Evolutionary conservation across 2,329 filamentous ascomycete species (phyloP), one percentile per base, ranked within the genome.

Genomic region (Xylariomycetidae sp.): DNA sequence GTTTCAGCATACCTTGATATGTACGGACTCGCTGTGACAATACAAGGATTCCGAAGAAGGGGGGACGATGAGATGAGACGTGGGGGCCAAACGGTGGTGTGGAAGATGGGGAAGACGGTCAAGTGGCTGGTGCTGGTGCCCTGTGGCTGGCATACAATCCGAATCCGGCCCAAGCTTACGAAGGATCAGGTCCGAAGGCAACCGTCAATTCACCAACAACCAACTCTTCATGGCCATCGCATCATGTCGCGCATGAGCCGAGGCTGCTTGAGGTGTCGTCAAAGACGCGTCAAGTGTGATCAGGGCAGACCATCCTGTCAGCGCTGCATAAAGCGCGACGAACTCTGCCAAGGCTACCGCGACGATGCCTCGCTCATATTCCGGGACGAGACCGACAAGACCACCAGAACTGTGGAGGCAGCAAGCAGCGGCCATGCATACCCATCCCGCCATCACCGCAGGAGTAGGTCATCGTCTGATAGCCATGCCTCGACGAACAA

Each of bases 341-440:
- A 63, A 34, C 31, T 55, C 7, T 64, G 61, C 32, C 51, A 57
- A 18, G 59, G 58, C 9, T 64, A 63, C 38, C 48, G 58, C 19
- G 61, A 64, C 14, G 56, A 63, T 18, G 37, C 46, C 6, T 51
- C 53, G n/a, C 44, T 63, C 13, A 46, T 60, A 18, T 63, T 63
- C 33, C 52, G 58, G 3, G 39, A 61, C 30, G 57, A 63, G 39
- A 61, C 57, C 0, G 35, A 48, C 20, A 59, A 57, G 31, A 40
- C 54, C 2, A n/a, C n/a, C n/a, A n/a, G n/a, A n/a, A n/a, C n/a
- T n/a, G 44, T 56, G 35, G 10, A 23, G 24, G 15, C n/a, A 13
- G 24, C 24, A 6, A 14, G 7, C 6, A 25, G 24, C n/a, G 12
- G 12, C 7, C 15, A 12, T 6, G n/a, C 24, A 7, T 14, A 14